phyloP scores from a whole-genome alignment of 2,329 filamentous ascomycete genomes.

The Macrophomina phaseolina region DNA sequence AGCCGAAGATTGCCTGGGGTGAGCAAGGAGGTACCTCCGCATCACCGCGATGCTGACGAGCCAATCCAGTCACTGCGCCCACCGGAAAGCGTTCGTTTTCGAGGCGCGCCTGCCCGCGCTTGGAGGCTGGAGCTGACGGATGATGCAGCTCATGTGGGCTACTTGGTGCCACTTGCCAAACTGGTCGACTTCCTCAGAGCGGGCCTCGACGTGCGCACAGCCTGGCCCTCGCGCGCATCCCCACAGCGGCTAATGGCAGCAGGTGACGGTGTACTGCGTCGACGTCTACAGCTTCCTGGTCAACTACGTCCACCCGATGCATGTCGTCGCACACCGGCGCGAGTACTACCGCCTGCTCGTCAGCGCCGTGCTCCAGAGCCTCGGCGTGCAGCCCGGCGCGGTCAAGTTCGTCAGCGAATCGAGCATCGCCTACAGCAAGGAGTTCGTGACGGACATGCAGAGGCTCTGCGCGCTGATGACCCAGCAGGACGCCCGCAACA shows the following conservation, averaged over 20 bases:
- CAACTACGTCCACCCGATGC: conserved; percentile 6
- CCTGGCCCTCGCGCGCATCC: background rate
- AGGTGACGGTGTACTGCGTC: background rate
- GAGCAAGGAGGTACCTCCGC: background rate
- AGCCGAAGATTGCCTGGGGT: background rate
- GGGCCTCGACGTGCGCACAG: background rate
- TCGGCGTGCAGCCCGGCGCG: background rate
- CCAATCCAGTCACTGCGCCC: background rate
- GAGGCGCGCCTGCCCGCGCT: background rate
- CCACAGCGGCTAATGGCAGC: background rate
- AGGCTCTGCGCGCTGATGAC: conserved; percentile 6
- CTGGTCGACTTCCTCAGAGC: conserved; percentile 4
- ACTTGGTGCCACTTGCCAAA: conserved; percentile 10
- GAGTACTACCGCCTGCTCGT: conserved; percentile 1
- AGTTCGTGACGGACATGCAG: background rate
- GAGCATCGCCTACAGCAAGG: background rate
- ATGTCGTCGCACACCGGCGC: background rate
- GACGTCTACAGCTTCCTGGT: conserved; percentile 12
- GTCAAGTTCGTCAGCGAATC: background rate
- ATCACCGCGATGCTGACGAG: background rate
- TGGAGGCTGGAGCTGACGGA: background rate
- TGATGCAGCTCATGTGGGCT: conserved; percentile 3
- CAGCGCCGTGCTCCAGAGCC: background rate
- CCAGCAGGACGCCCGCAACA: conserved; percentile 1
- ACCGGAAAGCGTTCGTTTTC: conserved; percentile 6